These are phyloP conservation scores for Ottelia alismoides DNA, from an alignment of 106 monocot genomes.

Conservation along the genomic window DNA sequence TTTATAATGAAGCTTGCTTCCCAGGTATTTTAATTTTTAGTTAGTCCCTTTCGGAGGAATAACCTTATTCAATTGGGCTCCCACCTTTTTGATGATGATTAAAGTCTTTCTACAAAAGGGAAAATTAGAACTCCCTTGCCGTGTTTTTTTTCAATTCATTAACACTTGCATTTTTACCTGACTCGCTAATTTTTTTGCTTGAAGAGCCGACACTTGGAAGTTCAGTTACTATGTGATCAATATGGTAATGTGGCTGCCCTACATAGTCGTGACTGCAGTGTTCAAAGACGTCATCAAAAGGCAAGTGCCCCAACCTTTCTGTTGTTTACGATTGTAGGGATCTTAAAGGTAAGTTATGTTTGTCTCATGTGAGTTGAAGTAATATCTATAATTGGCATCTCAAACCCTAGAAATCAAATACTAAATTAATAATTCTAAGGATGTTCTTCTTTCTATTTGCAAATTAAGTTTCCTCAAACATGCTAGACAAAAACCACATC, in stretches of 20 bases:
- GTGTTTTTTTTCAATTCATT: too few species aligned
- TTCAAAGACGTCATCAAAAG: constrained; percentile 98
- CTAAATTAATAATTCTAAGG: too few species aligned
- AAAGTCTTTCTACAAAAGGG: too few species aligned
- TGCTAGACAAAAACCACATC: too few species aligned
- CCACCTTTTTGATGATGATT: neutral
- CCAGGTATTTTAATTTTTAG: constrained; percentile 36
- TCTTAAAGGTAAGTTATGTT: too few species aligned
- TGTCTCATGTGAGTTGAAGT: too few species aligned
- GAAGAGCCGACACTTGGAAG: constrained; percentile 97
- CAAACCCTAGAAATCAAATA: too few species aligned
- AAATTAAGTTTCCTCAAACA: too few species aligned
- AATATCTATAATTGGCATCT: too few species aligned
- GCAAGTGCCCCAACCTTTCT: constrained; percentile 12
- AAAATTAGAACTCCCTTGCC: too few species aligned
- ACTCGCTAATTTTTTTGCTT: constrained; percentile 1
- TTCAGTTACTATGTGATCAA: constrained; percentile 92
- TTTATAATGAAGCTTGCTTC: constrained; percentile 99
- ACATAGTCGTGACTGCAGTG: constrained; percentile 98
- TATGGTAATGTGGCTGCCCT: constrained; percentile 97
- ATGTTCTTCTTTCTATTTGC: too few species aligned
- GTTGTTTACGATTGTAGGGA: neutral
- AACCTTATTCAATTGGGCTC: neutral
- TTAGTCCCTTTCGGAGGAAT: neutral
- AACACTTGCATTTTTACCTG: neutral